A percentile compares a stretch with the other conserved stretches of the same genome.
Evolutionary conservation across 2,329 filamentous ascomycete genomes (phyloP).

Genomic region (Dactylellina cionopaga): DNA sequence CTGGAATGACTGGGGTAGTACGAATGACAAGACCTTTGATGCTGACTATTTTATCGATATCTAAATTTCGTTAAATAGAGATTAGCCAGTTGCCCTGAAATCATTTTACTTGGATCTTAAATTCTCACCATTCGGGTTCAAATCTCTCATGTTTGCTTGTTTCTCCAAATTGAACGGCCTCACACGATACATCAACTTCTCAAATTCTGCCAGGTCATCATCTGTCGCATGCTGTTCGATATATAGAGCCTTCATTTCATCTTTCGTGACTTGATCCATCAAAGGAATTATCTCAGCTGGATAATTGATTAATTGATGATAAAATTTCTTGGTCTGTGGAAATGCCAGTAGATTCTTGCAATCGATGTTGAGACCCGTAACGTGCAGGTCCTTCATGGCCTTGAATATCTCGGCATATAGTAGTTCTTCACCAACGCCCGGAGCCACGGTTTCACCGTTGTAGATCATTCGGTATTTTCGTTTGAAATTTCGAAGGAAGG

Average conservation of each 20-base stretch:
- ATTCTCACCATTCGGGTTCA: conserved; percentile 83
- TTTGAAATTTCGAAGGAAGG: conserved; percentile 90
- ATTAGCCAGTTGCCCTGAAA: too few species aligned
- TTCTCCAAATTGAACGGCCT: conserved; percentile 88
- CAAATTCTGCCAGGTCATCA: conserved; percentile 72
- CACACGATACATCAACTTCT: conserved; percentile 82
- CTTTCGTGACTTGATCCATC: conserved; percentile 94
- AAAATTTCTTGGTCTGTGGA: conserved; percentile 89
- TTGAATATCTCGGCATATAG: conserved; percentile 87
- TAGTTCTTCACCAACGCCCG: conserved; percentile 78
- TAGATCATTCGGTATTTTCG: conserved; percentile 93
- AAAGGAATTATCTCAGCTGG: conserved; percentile 95
- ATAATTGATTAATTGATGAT: conserved; percentile 93
- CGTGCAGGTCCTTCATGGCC: conserved; percentile 87
- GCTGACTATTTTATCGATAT: conserved; percentile 95
- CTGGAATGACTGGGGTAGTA: conserved; percentile 93
- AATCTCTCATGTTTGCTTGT: conserved; percentile 87
- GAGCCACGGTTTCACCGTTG: conserved; percentile 78
- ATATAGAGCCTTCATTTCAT: conserved; percentile 90
- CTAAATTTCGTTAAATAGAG: conserved; percentile 62
- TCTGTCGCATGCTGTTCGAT: conserved; percentile 66
- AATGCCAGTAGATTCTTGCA: conserved; percentile 90
- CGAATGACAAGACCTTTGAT: conserved; percentile 97
- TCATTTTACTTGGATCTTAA: too few species aligned
- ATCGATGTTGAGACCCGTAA: conserved; percentile 86